A percentile compares a stretch with the other conserved stretches of the same genome.
Conservation (phyloP, 495 filamentous ascomycete genomes). For the Trypethelium eluteriae region DNA sequence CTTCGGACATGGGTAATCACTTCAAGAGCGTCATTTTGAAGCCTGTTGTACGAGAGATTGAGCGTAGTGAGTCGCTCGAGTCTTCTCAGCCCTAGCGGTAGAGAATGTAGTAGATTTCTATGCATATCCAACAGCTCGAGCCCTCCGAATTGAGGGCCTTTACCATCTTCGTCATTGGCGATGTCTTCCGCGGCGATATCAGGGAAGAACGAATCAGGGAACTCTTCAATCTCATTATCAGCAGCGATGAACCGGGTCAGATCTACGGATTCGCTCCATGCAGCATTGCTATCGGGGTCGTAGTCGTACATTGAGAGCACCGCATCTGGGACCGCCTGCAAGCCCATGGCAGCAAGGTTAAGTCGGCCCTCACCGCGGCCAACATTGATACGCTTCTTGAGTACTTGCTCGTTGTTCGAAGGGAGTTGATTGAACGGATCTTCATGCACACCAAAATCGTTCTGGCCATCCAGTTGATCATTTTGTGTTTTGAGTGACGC, state of each 20-base stretch:
- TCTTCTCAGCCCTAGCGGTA: slow-evolving; percentile 70
- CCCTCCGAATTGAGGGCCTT: slow-evolving; percentile 72
- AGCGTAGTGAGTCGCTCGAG: slow-evolving; percentile 66
- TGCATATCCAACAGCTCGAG: slow-evolving; percentile 79
- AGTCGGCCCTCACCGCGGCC: slow-evolving; percentile 75
- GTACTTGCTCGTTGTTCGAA: slow-evolving; percentile 43
- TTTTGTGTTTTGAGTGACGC: slow-evolving; percentile 37
- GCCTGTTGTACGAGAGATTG: slow-evolving; percentile 78
- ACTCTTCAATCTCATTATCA: slow-evolving; percentile 76
- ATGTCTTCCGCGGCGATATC: slow-evolving; percentile 49
- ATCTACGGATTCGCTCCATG: slow-evolving; percentile 93
- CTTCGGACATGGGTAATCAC: slow-evolving; percentile 60
- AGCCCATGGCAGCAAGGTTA: slow-evolving; percentile 79
- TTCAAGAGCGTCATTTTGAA: slow-evolving; percentile 62
- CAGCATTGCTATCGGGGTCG: slow-evolving; percentile 42
- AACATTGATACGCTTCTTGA: slow-evolving; percentile 65
- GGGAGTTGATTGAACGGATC: slow-evolving; percentile 36
- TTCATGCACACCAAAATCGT: slow-evolving; percentile 28
- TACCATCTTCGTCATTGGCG: slow-evolving; percentile 53
- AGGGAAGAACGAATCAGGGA: slow-evolving; percentile 69
- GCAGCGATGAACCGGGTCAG: slow-evolving; percentile 81
- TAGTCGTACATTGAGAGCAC: slow-evolving; percentile 84
- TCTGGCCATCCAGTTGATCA: slow-evolving; percentile 19
- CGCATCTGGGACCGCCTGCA: slow-evolving; percentile 72
- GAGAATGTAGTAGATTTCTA: slow-evolving; percentile 61